phyloP scores from a whole-genome alignment of 177 flowering plant genomes.

The Vitis hybrid region DNA sequence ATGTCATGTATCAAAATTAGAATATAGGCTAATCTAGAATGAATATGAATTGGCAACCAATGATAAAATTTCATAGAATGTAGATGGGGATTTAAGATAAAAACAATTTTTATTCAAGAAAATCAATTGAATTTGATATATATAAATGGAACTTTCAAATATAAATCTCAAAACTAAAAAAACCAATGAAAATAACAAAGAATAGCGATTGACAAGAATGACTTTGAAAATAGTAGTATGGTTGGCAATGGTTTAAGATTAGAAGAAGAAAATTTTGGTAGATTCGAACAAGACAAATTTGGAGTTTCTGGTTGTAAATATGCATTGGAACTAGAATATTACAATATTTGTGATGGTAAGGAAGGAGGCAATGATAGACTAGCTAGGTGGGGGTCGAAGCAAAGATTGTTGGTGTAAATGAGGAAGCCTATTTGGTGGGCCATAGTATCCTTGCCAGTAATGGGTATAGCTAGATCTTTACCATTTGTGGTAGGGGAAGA shows the following conservation, averaged over 20 bases:
- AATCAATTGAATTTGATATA: too few relatives aligned
- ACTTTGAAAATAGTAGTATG: too few relatives aligned
- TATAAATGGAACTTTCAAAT: too few relatives aligned
- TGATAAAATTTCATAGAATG: too few relatives aligned
- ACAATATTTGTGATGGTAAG: conserved; percentile 59
- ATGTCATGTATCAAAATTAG: too few relatives aligned
- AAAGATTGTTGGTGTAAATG: conserved; percentile 69
- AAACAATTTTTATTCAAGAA: too few relatives aligned
- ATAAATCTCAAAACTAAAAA: too few relatives aligned
- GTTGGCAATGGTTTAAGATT: too few relatives aligned
- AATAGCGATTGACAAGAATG: conserved; percentile 16
- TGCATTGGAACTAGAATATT: conserved; percentile 46
- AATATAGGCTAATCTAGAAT: too few relatives aligned
- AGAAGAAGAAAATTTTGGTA: conserved; percentile 2
- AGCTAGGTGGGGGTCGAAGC: conserved; percentile 78
- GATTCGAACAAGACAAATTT: conserved; percentile 12
- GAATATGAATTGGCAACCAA: too few relatives aligned
- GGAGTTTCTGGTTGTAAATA: conserved; percentile 35
- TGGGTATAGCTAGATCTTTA: conserved; percentile 68
- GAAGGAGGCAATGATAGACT: conserved; percentile 69
- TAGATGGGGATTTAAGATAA: too few relatives aligned
- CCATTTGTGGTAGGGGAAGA: conserved; percentile 58
- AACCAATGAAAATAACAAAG: too few relatives aligned
- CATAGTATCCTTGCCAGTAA: conserved; percentile 91
- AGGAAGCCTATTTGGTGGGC: conserved; percentile 62